phyloP scores from a whole-genome alignment of 306 rosid genomes.

The Rosa chinensis region DNA sequence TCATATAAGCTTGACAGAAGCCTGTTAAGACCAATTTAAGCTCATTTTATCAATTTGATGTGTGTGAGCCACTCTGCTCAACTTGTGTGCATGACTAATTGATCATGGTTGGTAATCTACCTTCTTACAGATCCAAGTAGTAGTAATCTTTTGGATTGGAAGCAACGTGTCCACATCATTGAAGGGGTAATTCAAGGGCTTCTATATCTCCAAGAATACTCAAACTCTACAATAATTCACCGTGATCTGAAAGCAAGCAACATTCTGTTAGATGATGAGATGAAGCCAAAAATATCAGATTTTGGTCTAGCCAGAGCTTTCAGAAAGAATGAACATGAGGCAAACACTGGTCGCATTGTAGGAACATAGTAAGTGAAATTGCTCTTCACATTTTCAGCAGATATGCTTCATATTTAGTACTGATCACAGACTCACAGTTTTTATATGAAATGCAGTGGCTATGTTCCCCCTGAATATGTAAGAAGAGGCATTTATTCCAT shows the following conservation, averaged over 20 bases:
- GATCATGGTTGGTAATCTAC: neutral
- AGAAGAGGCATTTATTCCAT: conserved; percentile 31
- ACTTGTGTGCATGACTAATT: neutral
- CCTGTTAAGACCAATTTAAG: neutral
- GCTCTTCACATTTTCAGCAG: neutral
- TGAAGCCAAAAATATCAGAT: conserved; percentile 42
- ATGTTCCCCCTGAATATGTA: conserved; percentile 32
- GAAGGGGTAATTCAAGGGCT: conserved; percentile 43
- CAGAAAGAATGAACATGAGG: conserved; percentile 23
- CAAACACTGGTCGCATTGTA: conserved; percentile 35
- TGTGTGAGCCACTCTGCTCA: neutral
- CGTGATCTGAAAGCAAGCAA: conserved; percentile 40
- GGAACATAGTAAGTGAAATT: conserved; percentile 37
- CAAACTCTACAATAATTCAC: conserved; percentile 31
- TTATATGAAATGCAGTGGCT: conserved; percentile 35
- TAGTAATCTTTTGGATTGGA: conserved; percentile 24
- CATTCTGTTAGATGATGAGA: conserved; percentile 23
- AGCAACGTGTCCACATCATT: conserved; percentile 23
- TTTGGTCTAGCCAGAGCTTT: conserved; percentile 41
- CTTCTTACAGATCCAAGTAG: conserved; percentile 21
- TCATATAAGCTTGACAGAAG: too few species aligned
- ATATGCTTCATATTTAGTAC: neutral
- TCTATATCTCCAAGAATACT: conserved; percentile 42
- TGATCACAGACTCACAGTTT: neutral
- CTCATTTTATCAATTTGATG: neutral